A percentile compares a stretch with the other conserved stretches of the same genome.
phyloP scores from a whole-genome alignment of 2,329 filamentous ascomycete genomes.

The Exophiala dermatitidis region DNA sequence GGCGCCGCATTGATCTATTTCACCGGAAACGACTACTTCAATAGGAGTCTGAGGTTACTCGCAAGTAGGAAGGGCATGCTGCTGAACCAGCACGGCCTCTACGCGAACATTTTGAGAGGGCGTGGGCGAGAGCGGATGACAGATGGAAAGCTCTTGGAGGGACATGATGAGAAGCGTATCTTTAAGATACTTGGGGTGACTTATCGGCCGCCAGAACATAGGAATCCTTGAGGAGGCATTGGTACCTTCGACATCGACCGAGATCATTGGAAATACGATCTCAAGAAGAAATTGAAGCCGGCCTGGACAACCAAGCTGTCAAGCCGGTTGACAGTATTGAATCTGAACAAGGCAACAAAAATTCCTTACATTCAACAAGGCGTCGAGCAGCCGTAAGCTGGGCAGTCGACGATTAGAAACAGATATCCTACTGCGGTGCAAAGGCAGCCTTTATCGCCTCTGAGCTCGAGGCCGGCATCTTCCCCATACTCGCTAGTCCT shows the following conservation, averaged over 20 bases:
- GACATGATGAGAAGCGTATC: slow-evolving; percentile 66
- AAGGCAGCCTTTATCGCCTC: too few relatives aligned
- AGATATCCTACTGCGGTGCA: too few relatives aligned
- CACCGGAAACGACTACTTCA: slow-evolving; percentile 92
- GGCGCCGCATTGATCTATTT: slow-evolving; percentile 91
- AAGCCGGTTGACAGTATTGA: background rate
- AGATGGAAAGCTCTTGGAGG: slow-evolving; percentile 65
- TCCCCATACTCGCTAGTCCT: background rate
- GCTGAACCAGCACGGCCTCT: slow-evolving; percentile 77
- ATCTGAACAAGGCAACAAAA: too few relatives aligned
- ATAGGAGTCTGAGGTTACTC: slow-evolving; percentile 72
- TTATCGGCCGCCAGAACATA: slow-evolving; percentile 63
- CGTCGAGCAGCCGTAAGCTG: too few relatives aligned
- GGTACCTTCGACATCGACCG: background rate
- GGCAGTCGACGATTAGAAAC: too few relatives aligned
- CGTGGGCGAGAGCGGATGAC: slow-evolving; percentile 53
- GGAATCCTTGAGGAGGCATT: background rate
- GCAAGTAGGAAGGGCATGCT: slow-evolving; percentile 75
- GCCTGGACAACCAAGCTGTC: background rate
- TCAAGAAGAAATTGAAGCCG: background rate
- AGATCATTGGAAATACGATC: background rate
- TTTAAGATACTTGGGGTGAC: slow-evolving; percentile 77
- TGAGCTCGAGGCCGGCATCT: background rate
- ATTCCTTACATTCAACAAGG: too few relatives aligned
- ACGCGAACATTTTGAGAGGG: slow-evolving; percentile 59